Conservation (phyloP, 371 early-diverging fungal genomes). For the Actinomortierella wolfii region DNA sequence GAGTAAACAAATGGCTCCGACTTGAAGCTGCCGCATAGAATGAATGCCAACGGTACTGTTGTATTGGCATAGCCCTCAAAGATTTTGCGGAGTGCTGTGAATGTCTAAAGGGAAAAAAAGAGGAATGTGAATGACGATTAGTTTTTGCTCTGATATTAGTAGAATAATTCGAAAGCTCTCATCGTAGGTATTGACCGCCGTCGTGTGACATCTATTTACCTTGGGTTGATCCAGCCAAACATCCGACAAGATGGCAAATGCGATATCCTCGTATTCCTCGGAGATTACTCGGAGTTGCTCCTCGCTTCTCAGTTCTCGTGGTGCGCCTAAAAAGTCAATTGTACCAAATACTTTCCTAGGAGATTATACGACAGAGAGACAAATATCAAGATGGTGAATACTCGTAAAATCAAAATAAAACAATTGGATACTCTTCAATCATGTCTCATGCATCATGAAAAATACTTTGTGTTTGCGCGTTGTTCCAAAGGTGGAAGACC, state of each 20-base stretch:
- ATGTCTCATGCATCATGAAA: background rate
- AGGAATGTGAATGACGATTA: background rate
- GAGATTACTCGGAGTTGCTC: slow-evolving; percentile 41
- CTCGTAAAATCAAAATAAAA: too few species aligned
- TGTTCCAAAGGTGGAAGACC: slow-evolving; percentile 81
- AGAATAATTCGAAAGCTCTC: too few species aligned
- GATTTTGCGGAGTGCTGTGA: slow-evolving; percentile 63
- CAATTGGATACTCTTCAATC: too few species aligned
- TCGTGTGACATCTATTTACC: slow-evolving; percentile 56
- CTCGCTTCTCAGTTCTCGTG: slow-evolving; percentile 54
- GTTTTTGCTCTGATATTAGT: background rate
- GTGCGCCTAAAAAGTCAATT: slow-evolving; percentile 64
- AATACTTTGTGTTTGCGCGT: slow-evolving; percentile 62
- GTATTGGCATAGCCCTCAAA: slow-evolving; percentile 72
- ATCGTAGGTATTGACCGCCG: too few species aligned
- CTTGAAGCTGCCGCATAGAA: slow-evolving; percentile 87
- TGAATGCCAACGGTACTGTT: slow-evolving; percentile 78
- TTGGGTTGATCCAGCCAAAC: slow-evolving; percentile 84
- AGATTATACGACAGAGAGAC: background rate
- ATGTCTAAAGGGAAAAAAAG: slow-evolving; percentile 33
- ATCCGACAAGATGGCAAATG: slow-evolving; percentile 83
- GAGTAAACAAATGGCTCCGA: slow-evolving; percentile 71
- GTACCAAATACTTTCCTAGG: slow-evolving; percentile 53
- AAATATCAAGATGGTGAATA: too few species aligned
- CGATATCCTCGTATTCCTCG: slow-evolving; percentile 64